Evolutionary conservation across 169 alveolate species (phyloP).

Genomic region (Besnoitia besnoiti): DNA sequence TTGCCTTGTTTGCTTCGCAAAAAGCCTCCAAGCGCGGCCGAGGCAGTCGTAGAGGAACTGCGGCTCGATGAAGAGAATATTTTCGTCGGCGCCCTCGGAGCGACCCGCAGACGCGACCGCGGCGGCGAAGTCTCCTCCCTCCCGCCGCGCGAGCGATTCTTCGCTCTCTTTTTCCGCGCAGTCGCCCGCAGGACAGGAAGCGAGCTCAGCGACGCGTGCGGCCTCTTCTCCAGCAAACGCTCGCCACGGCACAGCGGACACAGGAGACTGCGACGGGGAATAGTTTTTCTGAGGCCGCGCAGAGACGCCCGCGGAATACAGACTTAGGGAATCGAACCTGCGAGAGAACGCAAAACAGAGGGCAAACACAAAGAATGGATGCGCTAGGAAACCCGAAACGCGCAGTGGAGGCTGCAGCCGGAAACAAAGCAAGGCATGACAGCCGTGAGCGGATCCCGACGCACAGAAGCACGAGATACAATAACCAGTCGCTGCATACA

Average conservation of each 20-base stretch:
- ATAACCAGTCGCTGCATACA: not conserved
- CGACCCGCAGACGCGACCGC: not conserved
- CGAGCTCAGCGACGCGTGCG: not conserved
- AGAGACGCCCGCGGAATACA: not conserved
- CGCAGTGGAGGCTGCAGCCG: too few species aligned
- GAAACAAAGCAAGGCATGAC: too few species aligned
- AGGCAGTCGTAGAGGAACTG: constrained; percentile 10
- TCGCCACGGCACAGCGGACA: too few species aligned
- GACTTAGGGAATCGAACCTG: not conserved
- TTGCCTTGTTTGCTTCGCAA: constrained; percentile 9
- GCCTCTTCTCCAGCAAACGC: too few species aligned
- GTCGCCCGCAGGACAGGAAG: not conserved
- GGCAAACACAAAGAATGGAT: not conserved
- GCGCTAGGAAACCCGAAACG: too few species aligned
- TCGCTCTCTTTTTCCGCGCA: not conserved
- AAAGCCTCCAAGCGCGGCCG: constrained; percentile 35
- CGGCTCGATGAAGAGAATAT: not conserved
- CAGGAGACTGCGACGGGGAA: not conserved
- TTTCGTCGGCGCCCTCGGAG: not conserved
- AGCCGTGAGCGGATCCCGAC: too few species aligned
- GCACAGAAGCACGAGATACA: too few species aligned
- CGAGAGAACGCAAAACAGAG: not conserved
- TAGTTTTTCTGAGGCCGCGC: too few species aligned
- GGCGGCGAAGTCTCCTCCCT: not conserved
- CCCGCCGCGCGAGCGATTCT: not conserved